phyloP scores from a whole-genome alignment of 2,329 filamentous ascomycete species.

The Dactylellina parvicollis region DNA sequence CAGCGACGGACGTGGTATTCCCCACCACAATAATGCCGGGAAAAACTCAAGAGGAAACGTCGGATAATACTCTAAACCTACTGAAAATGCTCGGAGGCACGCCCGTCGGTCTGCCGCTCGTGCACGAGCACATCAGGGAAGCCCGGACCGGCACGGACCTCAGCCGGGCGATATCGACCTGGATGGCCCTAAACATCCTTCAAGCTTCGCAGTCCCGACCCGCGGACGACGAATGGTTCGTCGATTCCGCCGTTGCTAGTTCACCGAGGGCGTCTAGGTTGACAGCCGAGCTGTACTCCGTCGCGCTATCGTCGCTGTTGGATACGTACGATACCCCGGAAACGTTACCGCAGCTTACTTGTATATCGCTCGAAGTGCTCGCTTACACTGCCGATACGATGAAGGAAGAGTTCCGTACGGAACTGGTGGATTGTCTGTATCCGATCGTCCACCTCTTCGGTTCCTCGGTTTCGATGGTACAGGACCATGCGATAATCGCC shows the following conservation, averaged over 20 bases:
- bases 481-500: conserved; percentile 82
- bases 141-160: conserved; percentile 48
- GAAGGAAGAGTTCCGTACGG: conserved; percentile 76
- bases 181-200: conserved; percentile 58
- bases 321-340: conserved; percentile 64
- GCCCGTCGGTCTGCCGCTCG: conserved; percentile 62
- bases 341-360: conserved; percentile 66
- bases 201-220: conserved; percentile 59
- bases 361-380: conserved; percentile 78
- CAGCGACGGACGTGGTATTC: conserved; percentile 8
- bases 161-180: conserved; percentile 56
- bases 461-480: conserved; percentile 73
- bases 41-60: conserved; percentile 73
- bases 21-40: conserved; percentile 66
- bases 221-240: conserved; percentile 64
- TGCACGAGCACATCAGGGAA: conserved; percentile 56
- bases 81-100: conserved; percentile 68
- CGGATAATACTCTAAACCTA: conserved; percentile 69
- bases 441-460: conserved; percentile 89
- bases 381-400: conserved; percentile 77
- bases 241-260: conserved; percentile 61
- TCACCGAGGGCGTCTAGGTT: conserved; percentile 59
- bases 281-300: conserved; percentile 73
- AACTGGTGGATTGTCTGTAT: conserved; percentile 90
- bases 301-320: conserved; percentile 72